These are phyloP conservation scores for Graphiopsis chlorocephala DNA, from an alignment of 2,329 filamentous ascomycete genomes.

Conservation along the genomic window DNA sequence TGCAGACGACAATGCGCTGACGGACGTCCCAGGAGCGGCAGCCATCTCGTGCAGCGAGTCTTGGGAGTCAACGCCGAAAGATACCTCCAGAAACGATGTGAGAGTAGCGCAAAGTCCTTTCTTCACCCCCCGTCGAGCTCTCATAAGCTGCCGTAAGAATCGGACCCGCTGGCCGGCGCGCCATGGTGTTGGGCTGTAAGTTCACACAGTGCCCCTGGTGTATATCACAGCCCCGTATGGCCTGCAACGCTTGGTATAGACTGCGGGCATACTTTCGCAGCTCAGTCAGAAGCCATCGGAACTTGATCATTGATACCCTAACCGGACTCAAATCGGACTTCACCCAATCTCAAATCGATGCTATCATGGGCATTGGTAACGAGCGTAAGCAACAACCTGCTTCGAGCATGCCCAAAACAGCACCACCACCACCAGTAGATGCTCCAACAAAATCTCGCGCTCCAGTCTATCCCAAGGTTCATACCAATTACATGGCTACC, in stretches of 20 bases:
- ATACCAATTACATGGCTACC: not conserved
- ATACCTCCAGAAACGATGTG: not conserved
- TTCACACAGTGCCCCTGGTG: not conserved
- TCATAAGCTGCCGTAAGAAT: not conserved
- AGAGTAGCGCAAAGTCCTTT: not conserved
- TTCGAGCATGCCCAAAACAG: slow-evolving; percentile 24
- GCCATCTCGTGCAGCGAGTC: not conserved
- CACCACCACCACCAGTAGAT: not conserved
- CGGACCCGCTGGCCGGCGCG: not conserved
- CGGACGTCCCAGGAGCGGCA: not conserved
- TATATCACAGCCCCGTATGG: not conserved
- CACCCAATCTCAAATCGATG: slow-evolving; percentile 48
- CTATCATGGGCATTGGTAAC: slow-evolving; percentile 47
- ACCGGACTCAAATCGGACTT: slow-evolving; percentile 38
- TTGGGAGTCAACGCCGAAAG: not conserved
- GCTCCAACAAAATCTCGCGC: slow-evolving; percentile 9
- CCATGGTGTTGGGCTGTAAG: not conserved
- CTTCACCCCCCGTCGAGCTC: not conserved
- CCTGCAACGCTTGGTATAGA: not conserved
- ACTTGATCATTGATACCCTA: not conserved
- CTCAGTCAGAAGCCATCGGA: not conserved
- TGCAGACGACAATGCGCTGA: not conserved
- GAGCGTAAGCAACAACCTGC: slow-evolving; percentile 32
- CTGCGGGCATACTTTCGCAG: not conserved
- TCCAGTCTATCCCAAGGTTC: slow-evolving; percentile 48